Conservation (phyloP, 371 early-diverging fungal species). For the Mucor saturninus region DNA sequence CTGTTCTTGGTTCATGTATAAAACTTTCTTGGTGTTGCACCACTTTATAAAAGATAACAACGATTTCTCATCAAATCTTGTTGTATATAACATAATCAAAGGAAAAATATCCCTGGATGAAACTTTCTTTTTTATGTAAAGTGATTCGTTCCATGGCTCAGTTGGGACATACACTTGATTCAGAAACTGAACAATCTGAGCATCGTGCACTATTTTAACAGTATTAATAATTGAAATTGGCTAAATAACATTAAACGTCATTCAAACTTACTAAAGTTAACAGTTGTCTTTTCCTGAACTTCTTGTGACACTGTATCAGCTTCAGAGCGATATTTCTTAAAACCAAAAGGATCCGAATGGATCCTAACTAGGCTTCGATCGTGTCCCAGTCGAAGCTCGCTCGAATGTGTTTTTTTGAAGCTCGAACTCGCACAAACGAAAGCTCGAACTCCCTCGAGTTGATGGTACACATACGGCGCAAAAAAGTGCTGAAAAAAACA, state of each 20-base stretch:
- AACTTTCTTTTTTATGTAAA: slow-evolving; percentile 16
- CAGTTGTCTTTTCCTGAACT: slow-evolving; percentile 3
- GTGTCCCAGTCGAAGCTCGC: no score
- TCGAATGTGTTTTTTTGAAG: no score
- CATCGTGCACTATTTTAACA: slow-evolving; percentile 7
- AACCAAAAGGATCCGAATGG: background rate
- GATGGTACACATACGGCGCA: no score
- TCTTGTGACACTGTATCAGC: slow-evolving; percentile 7
- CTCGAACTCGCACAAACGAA: no score
- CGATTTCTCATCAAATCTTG: slow-evolving; percentile 11
- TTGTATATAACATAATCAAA: slow-evolving; percentile 14
- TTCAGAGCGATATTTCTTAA: slow-evolving; percentile 5
- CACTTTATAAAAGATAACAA: slow-evolving; percentile 11
- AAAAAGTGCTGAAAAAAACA: no score
- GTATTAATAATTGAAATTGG: slow-evolving; percentile 11
- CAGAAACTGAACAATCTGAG: slow-evolving; percentile 1
- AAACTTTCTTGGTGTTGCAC: slow-evolving; percentile 17
- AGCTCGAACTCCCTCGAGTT: no score
- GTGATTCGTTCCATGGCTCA: slow-evolving; percentile 5
- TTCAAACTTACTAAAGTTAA: slow-evolving; percentile 15
- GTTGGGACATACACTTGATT: no score
- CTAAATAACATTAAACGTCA: slow-evolving; percentile 7
- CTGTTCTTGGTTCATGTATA: slow-evolving; percentile 16
- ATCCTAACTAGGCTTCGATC: background rate
- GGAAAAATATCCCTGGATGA: slow-evolving; percentile 6